A percentile compares a stretch with the other conserved stretches of the same genome.
phyloP scores from a whole-genome alignment of 768 basidiomycete genomes.

The Tylopilus sp. region DNA sequence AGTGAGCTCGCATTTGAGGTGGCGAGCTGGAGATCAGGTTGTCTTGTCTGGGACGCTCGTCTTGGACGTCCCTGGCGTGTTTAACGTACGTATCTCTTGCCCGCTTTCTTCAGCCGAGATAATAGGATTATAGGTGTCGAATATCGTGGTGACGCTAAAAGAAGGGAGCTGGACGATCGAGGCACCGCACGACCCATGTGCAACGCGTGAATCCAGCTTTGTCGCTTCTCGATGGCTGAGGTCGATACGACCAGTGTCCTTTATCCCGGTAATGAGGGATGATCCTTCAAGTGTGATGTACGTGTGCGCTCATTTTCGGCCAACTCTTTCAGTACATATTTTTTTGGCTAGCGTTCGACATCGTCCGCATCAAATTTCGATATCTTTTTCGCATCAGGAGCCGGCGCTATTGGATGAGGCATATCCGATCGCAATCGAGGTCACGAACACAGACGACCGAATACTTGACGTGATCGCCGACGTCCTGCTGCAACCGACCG shows the following conservation, averaged over 20 bases:
- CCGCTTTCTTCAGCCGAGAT: background rate
- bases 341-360: conserved; percentile 50
- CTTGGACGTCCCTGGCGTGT: conserved; percentile 44
- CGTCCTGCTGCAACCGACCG: conserved; percentile 76
- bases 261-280: conserved; percentile 49
- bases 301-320: conserved; percentile 17
- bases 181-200: conserved; percentile 49
- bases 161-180: conserved; percentile 68
- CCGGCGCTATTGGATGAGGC: conserved; percentile 82
- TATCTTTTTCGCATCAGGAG: conserved; percentile 54
- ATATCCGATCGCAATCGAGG: conserved; percentile 67
- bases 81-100: conserved; percentile 46
- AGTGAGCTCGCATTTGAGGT: conserved; percentile 48
- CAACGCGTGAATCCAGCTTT: conserved; percentile 31
- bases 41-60: conserved; percentile 61
- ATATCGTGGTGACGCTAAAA: conserved; percentile 49
- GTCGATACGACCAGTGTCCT: conserved; percentile 49
- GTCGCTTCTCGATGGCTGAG: conserved; percentile 52
- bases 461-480: conserved; percentile 69
- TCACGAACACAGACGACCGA: conserved; percentile 69
- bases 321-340: background rate
- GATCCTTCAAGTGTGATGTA: conserved; percentile 48
- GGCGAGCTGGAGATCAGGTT: conserved; percentile 50
- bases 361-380: conserved; percentile 53
- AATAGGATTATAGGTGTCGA: conserved; percentile 32